These are phyloP conservation scores for Syzygium syzygioides DNA, from an alignment of 441 rosid genomes.

Conservation along the genomic window DNA sequence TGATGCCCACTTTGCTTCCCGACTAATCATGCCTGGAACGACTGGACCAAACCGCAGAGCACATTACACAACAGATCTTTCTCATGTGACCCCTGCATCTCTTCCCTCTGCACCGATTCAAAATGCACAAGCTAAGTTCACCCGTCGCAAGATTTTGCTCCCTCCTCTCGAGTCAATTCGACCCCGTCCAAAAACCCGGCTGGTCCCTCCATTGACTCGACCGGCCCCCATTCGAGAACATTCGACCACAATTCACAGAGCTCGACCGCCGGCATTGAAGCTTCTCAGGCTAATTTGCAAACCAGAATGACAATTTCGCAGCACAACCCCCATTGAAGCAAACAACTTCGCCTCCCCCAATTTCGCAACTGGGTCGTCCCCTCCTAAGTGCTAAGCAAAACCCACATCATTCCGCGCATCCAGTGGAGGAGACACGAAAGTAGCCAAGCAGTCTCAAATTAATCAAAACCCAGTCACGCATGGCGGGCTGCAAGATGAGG, in stretches of 20 bases:
- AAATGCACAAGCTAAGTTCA: neutral
- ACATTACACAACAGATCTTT: neutral
- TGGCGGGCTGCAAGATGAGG: neutral
- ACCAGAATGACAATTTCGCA: neutral
- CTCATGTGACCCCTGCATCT: neutral
- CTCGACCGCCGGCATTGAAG: neutral
- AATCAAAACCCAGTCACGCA: neutral
- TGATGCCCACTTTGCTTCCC: neutral
- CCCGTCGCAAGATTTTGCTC: neutral
- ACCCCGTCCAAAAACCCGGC: neutral
- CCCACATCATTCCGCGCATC: neutral
- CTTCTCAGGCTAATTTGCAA: neutral
- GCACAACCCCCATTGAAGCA: neutral
- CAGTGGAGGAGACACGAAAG: neutral
- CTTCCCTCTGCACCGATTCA: neutral
- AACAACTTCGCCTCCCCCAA: neutral
- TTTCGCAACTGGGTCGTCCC: neutral
- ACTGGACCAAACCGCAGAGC: neutral
- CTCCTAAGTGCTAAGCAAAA: neutral
- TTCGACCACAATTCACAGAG: neutral
- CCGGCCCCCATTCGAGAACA: neutral
- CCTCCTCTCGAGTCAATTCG: neutral
- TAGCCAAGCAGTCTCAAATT: neutral
- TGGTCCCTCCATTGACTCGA: neutral
- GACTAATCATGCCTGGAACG: neutral